Conservation (phyloP, 495 filamentous ascomycete genomes). For the Penicillium turbatum region DNA sequence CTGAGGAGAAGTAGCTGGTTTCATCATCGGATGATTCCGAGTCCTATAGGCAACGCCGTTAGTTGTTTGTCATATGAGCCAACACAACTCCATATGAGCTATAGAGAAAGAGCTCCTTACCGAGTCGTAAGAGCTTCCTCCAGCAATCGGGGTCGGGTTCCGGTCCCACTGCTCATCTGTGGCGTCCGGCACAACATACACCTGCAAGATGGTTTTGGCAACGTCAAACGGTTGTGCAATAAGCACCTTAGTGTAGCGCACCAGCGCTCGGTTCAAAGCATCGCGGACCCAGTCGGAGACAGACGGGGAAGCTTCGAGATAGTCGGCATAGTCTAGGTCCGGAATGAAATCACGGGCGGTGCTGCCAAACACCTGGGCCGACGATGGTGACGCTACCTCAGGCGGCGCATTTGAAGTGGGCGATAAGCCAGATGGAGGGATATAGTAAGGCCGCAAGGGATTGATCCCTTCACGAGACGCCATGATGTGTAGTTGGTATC, state of each 20-base stretch:
- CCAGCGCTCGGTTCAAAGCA: constrained; percentile 71
- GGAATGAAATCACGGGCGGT: constrained; percentile 79
- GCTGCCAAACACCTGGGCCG: constrained; percentile 53
- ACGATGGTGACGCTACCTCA: constrained; percentile 44
- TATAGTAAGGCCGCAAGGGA: constrained; percentile 91
- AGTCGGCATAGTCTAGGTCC: constrained; percentile 85
- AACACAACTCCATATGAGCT: not conserved
- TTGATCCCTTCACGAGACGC: constrained; percentile 64
- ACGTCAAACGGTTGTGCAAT: constrained; percentile 96
- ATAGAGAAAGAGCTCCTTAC: constrained; percentile 20
- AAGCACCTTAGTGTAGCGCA: constrained; percentile 79
- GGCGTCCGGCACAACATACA: constrained; percentile 51
- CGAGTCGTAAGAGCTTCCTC: constrained; percentile 35
- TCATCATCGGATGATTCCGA: constrained; percentile 68
- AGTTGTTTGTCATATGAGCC: not conserved
- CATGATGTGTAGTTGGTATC: constrained; percentile 27
- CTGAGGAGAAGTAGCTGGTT: constrained; percentile 79
- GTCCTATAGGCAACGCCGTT: constrained; percentile 23
- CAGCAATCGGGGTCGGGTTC: constrained; percentile 25
- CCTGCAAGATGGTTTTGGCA: constrained; percentile 87
- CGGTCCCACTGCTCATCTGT: constrained; percentile 30
- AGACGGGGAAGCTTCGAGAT: constrained; percentile 73
- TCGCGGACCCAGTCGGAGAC: constrained; percentile 65
- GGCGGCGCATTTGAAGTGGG: constrained; percentile 31
- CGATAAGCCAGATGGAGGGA: constrained; percentile 60